A percentile compares a stretch with the other conserved stretches of the same genome.
Conservation (phyloP, 169 alveolate genomes). For the Amoebophrya sp. region DNA sequence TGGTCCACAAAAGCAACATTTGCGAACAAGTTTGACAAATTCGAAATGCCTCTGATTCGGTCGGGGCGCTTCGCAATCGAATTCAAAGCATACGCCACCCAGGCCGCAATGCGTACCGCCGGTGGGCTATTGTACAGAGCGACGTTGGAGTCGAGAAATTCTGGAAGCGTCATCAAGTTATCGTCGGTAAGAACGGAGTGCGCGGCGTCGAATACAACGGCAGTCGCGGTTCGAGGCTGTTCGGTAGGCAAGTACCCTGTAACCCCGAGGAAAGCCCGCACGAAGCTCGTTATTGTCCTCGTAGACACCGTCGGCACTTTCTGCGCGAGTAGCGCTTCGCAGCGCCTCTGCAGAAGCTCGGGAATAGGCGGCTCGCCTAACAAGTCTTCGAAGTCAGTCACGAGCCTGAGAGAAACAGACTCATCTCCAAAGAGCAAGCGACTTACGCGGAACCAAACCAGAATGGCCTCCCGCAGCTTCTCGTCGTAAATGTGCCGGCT, state of each 20-base stretch:
- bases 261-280: neutral
- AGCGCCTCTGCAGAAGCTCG: neutral
- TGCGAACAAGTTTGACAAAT: too few species aligned
- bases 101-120: neutral
- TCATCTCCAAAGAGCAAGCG: neutral
- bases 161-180: neutral
- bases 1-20: constrained; percentile 2
- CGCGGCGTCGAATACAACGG: neutral
- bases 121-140: neutral
- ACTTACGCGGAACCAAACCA: neutral
- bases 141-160: neutral
- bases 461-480: neutral
- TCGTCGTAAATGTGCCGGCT: neutral
- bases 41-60: neutral
- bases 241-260: too few species aligned
- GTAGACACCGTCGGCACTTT: too few species aligned
- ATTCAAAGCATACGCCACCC: neutral
- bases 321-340: too few species aligned
- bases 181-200: neutral
- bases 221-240: too few species aligned
- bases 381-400: neutral
- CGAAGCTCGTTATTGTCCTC: too few species aligned
- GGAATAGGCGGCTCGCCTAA: neutral
- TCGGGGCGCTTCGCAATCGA: too few species aligned
- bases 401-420: neutral